phyloP scores from a whole-genome alignment of 441 rosid genomes.

The Metrosideros polymorpha region DNA sequence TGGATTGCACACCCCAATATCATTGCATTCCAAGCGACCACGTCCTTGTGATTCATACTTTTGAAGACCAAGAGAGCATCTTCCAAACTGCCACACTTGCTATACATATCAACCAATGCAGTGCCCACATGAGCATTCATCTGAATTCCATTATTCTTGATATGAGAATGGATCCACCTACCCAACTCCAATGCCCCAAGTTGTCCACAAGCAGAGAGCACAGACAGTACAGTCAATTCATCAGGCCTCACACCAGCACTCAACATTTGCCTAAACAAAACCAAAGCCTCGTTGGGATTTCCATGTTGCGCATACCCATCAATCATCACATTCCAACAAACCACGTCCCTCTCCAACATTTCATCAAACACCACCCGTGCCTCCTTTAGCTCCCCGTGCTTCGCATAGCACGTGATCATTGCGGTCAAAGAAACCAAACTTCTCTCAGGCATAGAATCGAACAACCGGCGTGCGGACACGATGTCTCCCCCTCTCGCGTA shows the following conservation, averaged over 20 bases:
- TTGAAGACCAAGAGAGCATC: constrained; percentile 48
- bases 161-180: constrained; percentile 52
- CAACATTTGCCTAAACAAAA: constrained; percentile 42
- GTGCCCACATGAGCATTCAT: constrained; percentile 40
- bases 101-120: constrained; percentile 55
- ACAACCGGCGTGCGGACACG: constrained; percentile 26
- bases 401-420: constrained; percentile 34
- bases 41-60: constrained; percentile 31
- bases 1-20: constrained; percentile 46
- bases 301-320: constrained; percentile 60
- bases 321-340: constrained; percentile 80
- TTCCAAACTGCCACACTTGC: constrained; percentile 58
- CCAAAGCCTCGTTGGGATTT: constrained; percentile 33
- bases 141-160: constrained; percentile 29
- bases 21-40: constrained; percentile 64
- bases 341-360: constrained; percentile 40
- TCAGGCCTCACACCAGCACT: constrained; percentile 30
- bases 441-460: constrained; percentile 30
- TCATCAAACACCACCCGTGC: constrained; percentile 52
- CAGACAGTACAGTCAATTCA: constrained; percentile 41
- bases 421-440: constrained; percentile 26
- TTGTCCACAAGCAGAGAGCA: constrained; percentile 60
- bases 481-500: constrained; percentile 31
- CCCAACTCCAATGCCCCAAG: constrained; percentile 61
- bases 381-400: constrained; percentile 37